Base-by-base conservation (phyloP, 78 protist genomes). In the Creolimax fragrantissima region DNA sequence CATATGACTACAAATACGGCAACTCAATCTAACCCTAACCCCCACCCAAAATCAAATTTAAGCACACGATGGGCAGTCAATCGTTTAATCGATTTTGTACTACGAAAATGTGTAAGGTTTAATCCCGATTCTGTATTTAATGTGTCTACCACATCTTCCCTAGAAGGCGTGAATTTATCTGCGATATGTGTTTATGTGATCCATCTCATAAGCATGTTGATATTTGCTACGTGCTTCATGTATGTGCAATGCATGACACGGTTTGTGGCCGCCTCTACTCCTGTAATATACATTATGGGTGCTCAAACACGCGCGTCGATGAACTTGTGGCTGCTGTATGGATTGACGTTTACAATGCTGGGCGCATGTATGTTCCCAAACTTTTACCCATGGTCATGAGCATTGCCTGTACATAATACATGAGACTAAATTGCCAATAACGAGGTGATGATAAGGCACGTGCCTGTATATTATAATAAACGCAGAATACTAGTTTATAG, bases 351-450 rank as follows among this genome's bases (percentile, higher is more conserved):
- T 44, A 5, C 39, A 35, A 2, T 89, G 85, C 11, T 88, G 43
- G 93, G 93, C 35, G 4, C 92, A 44, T 35, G 92, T 17, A 43
- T 88, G 44, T 92, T 89, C 83, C 3, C 91, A 6, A 92, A 88
- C 58, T 85, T 85, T 42, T 88, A 88, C 81, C 93, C 93, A 36
- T 92, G 93, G 93, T 86, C 93, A 39, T 92, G 86, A 83, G 74
- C n/a, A n/a, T n/a, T n/a, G n/a, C n/a, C n/a, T n/a, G n/a, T n/a
- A n/a, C n/a, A n/a, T n/a, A n/a, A n/a, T n/a, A n/a, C n/a, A n/a
- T n/a, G n/a, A n/a, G n/a, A n/a, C n/a, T n/a, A n/a, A n/a, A n/a
- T n/a, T n/a, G n/a, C n/a, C n/a, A n/a, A n/a, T n/a, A n/a, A n/a
- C n/a, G n/a, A n/a, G n/a, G n/a, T n/a, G n/a, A n/a, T n/a, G n/a